Evolutionary conservation across 768 basidiomycete genomes (phyloP).

Genomic region (Asterophora parasitica): DNA sequence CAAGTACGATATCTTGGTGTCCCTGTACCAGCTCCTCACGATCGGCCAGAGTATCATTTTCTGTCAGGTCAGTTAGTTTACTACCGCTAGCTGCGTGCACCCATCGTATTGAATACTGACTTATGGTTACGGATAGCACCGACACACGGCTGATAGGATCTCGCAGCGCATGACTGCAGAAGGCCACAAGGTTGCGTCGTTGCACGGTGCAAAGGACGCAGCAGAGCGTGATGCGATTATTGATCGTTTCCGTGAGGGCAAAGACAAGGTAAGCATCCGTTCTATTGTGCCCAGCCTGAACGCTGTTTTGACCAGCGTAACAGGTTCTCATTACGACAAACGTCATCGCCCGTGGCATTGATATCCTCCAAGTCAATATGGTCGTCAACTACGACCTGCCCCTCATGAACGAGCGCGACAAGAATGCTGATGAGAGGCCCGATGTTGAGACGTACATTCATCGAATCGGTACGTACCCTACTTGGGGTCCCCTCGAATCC

Average conservation of each 20-base stretch:
- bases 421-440: conserved; percentile 52
- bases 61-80: conserved; percentile 70
- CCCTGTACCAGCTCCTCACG: conserved; percentile 83
- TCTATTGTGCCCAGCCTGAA: neutral
- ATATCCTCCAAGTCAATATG: conserved; percentile 99
- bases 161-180: conserved; percentile 86
- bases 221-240: conserved; percentile 87
- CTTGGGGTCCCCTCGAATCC: neutral
- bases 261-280: conserved; percentile 69
- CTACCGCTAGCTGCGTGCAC: neutral
- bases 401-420: conserved; percentile 68
- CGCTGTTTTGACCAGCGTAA: neutral
- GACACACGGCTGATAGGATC: conserved; percentile 90
- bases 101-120: neutral
- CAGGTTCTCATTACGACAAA: conserved; percentile 92
- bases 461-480: conserved; percentile 71
- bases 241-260: conserved; percentile 93
- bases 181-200: conserved; percentile 93
- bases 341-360: conserved; percentile 97
- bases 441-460: conserved; percentile 98
- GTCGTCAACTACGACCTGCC: conserved; percentile 99
- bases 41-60: conserved; percentile 99
- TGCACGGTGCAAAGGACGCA: conserved; percentile 93
- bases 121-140: conserved; percentile 45
- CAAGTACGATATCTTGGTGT: conserved; percentile 94